Conservation (phyloP, 768 basidiomycete genomes). For the Pleurotus sapidus region DNA sequence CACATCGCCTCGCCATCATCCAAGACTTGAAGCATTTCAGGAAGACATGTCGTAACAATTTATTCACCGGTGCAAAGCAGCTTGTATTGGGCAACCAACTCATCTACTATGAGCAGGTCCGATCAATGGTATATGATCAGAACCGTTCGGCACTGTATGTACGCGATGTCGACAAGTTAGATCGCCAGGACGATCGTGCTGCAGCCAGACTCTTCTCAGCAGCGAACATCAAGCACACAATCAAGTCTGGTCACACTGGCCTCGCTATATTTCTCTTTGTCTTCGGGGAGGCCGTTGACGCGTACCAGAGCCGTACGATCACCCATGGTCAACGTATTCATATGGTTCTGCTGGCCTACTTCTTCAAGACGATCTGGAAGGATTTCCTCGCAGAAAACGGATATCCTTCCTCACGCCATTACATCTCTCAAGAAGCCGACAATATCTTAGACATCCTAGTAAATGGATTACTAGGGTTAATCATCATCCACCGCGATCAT, state of each 20-base stretch:
- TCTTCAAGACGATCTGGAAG: background rate
- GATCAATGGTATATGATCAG: constrained; percentile 11
- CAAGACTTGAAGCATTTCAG: constrained; percentile 34
- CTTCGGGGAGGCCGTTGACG: constrained; percentile 23
- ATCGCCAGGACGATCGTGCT: constrained; percentile 34
- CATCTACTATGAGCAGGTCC: constrained; percentile 17
- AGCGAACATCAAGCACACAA: constrained; percentile 16
- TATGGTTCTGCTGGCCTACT: constrained; percentile 13
- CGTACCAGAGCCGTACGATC: constrained; percentile 24
- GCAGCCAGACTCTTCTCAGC: constrained; percentile 30
- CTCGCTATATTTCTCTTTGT: constrained; percentile 26
- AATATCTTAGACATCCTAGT: background rate
- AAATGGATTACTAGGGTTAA: background rate
- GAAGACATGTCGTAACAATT: constrained; percentile 33
- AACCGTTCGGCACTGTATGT: constrained; percentile 19
- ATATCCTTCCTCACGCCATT: background rate
- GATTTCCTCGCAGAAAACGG: background rate
- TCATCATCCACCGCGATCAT: background rate
- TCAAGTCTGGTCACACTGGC: constrained; percentile 11
- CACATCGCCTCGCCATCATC: constrained; percentile 17
- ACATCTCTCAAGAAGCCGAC: background rate
- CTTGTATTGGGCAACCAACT: constrained; percentile 20
- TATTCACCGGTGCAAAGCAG: constrained; percentile 27
- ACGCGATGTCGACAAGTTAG: constrained; percentile 28
- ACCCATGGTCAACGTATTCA: constrained; percentile 14